Evolutionary conservation across 805 yeast genomes (phyloP), one percentile per base, ranked within the genome.

Genomic region (Cyberlindnera saturnus): DNA sequence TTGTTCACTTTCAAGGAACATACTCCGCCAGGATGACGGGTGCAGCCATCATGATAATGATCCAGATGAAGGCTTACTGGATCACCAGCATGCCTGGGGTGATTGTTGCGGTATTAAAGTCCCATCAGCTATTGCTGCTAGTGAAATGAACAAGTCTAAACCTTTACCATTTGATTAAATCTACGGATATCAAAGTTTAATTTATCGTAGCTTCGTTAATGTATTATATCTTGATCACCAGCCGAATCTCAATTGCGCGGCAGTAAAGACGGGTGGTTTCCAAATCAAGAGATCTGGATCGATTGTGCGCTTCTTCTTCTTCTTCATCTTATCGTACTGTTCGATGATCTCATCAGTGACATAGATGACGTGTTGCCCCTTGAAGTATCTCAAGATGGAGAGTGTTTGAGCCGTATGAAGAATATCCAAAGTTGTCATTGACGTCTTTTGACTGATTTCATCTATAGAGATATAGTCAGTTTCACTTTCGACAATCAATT

Each of bases 21-120:
- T 58, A 2, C 34, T 15, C 18, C 57, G 59, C 10, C 57, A 59
- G 13, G 58, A 48, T 5, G 55, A 52, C 6, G 62, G 52, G 15
- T 61, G 59, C 19, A 67, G 64, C 71, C 75, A 70, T 39, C 56
- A 48, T 41, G 64, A 54, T 33, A 63, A 63, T 40, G 63, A 59
- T 32, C 44, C 62, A 16, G 64, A 62, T 30, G 59, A 56, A 33
- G 64, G 60, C 8, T 30, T 54, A 7, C 62, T 59, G 2, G 48
- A 57, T 3, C 74, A 69, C 45, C 69, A 67, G 37, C 71, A 69
- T 34, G 80, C 86, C 3, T 93, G 96, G 96, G 98, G 96, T 8
- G 98, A 93, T 61, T 93, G 99, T 58, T 93, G 99, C 67, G 99
- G 99, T 7, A 93, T 93, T 40, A 86, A 87, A 58, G 76, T 93